Evolutionary conservation across 805 yeast species (phyloP), one percentile per base, ranked within the genome.

Genomic region (Myxozyma geophila): DNA sequence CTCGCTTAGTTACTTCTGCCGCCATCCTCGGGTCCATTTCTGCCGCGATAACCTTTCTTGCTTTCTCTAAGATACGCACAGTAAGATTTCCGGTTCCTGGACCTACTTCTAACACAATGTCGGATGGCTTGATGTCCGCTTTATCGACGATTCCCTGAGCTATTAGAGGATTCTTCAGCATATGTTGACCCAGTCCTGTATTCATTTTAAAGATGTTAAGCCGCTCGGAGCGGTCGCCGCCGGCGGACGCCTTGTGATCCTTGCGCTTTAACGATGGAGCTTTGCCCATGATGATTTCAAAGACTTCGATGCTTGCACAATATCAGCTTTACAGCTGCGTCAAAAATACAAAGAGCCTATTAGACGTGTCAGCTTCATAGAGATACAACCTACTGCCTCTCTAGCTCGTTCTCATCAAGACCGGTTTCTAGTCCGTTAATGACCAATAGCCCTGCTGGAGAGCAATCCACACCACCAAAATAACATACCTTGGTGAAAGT

Each of bases 21-120:
- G 98, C 99, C 99, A 95, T 95, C 79, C 98, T 82, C n/a, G 99
- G 99, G 78, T 95, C 99, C 91, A 92, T 92, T 79, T 95, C 99
- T 59, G 90, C 95, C 0, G 98, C 99, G 54, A 90, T 84, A n/a
- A 93, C 98, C 71, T 90, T 92, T 62, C 90, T 82, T 0, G 98
- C 98, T 75, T 92, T 88, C 71, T 93, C 98, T 60, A 95, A 77
- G 43, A 95, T 95, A 66, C 96, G 82, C 43, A 93, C 96, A 0
- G 99, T 95, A 78, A 95, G 82, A 73, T 95, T 95, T 80, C 99
- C 99, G 0, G 99, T 95, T 85, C 99, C 99, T 2, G 99, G 99
- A 72, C 99, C 99, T 58, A 95, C 97, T 79, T 95, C 99, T 48
- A 95, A 80, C 1, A 95, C 98, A 7, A 86, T 85, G 74, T 95